A percentile compares a stretch with the other conserved stretches of the same genome.
Conservation (phyloP, 2,329 filamentous ascomycete species). For the Colletotrichum shisoi region DNA sequence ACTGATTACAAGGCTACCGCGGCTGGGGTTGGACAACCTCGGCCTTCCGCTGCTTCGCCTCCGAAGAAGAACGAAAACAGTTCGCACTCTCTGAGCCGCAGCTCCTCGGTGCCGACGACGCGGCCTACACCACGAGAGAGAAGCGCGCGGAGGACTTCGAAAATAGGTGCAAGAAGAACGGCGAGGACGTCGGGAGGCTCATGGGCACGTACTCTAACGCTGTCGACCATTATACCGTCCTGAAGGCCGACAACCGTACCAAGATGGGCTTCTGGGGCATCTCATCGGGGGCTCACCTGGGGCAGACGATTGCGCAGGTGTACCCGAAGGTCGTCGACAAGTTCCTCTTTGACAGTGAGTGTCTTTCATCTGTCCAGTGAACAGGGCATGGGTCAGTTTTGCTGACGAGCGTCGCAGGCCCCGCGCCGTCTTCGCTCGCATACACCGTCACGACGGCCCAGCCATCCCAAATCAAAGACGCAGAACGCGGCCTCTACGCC, state of each 20-base stretch:
- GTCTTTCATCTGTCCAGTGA: too few relatives aligned
- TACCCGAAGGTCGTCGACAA: conserved; percentile 23
- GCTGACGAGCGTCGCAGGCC: neutral
- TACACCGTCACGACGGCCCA: conserved; percentile 23
- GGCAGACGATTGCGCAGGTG: conserved; percentile 17
- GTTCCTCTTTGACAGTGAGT: conserved; percentile 26
- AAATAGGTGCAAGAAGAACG: conserved; percentile 21
- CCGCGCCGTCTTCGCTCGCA: conserved; percentile 16
- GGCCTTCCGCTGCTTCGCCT: conserved; percentile 26
- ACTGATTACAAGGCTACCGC: conserved; percentile 1
- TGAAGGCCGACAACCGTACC: conserved; percentile 29
- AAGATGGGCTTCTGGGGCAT: conserved; percentile 24
- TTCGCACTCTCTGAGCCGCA: conserved; percentile 11
- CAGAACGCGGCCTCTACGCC: conserved; percentile 19
- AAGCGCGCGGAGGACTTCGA: conserved; percentile 19
- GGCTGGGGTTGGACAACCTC: conserved; percentile 19
- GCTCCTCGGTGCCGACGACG: conserved; percentile 17
- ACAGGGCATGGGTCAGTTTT: neutral
- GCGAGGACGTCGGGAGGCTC: conserved; percentile 17
- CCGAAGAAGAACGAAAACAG: conserved; percentile 19
- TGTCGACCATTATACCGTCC: conserved; percentile 26
- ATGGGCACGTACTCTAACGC: conserved; percentile 28
- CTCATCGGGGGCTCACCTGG: conserved; percentile 18
- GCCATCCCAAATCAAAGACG: conserved; percentile 12
- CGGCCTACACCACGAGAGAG: conserved; percentile 8